Evolutionary conservation across 1,284 basidiomycete species (phyloP), one percentile per base, ranked within the genome.

Genomic region (Rhodotorula sp.): DNA sequence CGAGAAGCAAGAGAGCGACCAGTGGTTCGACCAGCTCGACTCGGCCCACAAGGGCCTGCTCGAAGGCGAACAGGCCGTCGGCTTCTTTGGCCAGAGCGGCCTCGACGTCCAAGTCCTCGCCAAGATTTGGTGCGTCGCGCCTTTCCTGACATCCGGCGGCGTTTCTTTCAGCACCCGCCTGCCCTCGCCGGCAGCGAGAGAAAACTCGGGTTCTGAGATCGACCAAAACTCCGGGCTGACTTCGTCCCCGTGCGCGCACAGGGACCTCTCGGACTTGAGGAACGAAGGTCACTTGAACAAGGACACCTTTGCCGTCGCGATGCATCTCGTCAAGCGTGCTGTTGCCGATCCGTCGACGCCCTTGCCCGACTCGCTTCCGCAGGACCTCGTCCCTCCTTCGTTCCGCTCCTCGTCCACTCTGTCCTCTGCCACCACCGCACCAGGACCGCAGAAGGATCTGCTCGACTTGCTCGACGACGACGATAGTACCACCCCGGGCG

Each of bases 221-320:
- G 34, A 39, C 5, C 4, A 6, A 39, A 39, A 39, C 34, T 39
- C 34, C 34, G 34, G 34, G 34, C 34, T 39, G 34, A 39, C 34
- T 39, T 39, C 10, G 34, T 39, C 34, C 34, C 10, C 34, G 34
- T 39, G 8, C 20, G 58, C 5, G n/a, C 12, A 23, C 75, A 95
- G 93, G 93, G 97, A 99, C 81, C 87, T 99, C 23, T 86, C 95
- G 34, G 97, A 99, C 80, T 86, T 98, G 52, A 89, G 91, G 65
- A 91, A 92, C 75, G 90, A 94, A 75, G 97, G 97, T 7, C 87
- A 86, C 62, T 86, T 99, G 56, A 93, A 90, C 31, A 87, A 89
- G 65, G 96, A 98, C 71, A 93, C 95, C 43, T 99, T 99, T 81
- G 96, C 97, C 4, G 90, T 99, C 57, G 97, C 95, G 5, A 90